A percentile compares a stretch with the other conserved stretches of the same genome.
Conservation (phyloP, 2,329 filamentous ascomycete species). For the Lasiodiplodia theobromae region DNA sequence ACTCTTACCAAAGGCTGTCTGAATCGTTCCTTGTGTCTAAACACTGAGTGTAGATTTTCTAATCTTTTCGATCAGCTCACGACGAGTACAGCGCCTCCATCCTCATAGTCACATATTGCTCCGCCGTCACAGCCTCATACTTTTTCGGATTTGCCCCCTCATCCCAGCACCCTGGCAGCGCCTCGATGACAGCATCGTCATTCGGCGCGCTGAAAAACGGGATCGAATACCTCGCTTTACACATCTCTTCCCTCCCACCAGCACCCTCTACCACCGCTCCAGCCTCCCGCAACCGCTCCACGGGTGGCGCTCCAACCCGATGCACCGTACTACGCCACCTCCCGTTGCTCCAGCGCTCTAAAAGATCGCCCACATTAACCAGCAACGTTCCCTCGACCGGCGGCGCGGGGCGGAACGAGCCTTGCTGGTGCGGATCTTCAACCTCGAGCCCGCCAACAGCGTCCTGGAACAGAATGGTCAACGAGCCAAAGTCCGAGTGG, state of each 20-base stretch:
- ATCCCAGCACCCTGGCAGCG: slow-evolving; percentile 45
- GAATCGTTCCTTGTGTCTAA: neutral
- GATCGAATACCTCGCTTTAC: slow-evolving; percentile 48
- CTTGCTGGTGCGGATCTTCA: slow-evolving; percentile 40
- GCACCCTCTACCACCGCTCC: slow-evolving; percentile 29
- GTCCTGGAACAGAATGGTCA: slow-evolving; percentile 54
- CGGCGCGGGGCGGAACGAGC: slow-evolving; percentile 40
- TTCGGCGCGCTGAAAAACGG: slow-evolving; percentile 51
- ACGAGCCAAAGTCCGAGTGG: slow-evolving; percentile 52
- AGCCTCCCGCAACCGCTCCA: neutral
- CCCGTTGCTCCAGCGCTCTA: slow-evolving; percentile 50
- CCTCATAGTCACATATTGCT: slow-evolving; percentile 46
- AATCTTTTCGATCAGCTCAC: neutral
- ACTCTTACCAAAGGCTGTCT: neutral
- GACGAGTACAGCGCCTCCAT: slow-evolving; percentile 39
- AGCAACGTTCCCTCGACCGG: slow-evolving; percentile 44
- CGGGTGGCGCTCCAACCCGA: slow-evolving; percentile 45
- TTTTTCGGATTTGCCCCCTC: slow-evolving; percentile 43
- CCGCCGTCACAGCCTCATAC: slow-evolving; percentile 50
- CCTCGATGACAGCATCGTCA: slow-evolving; percentile 48
- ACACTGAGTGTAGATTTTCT: neutral
- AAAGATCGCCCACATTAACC: slow-evolving; percentile 51
- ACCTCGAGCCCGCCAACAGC: slow-evolving; percentile 50
- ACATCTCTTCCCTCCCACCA: slow-evolving; percentile 37
- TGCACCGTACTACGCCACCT: slow-evolving; percentile 49